Evolutionary conservation across 768 basidiomycete species (phyloP).

Genomic region (Lentinula lateritia): DNA sequence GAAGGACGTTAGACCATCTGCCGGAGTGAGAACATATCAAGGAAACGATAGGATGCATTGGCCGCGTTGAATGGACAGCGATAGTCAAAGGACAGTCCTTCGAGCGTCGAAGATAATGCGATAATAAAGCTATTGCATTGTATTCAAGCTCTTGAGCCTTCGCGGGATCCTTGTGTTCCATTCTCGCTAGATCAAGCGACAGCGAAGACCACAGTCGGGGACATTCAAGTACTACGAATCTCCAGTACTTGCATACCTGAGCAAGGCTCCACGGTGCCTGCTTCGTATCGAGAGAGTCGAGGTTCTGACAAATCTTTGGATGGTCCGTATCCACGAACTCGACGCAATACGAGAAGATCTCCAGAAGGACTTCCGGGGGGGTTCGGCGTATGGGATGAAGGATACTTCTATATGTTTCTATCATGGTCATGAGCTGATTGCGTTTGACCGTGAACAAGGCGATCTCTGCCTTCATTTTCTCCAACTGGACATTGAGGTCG

Average conservation of each 20-base stretch:
- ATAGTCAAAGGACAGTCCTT: slow-evolving; percentile 2
- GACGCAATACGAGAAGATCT: slow-evolving; percentile 1
- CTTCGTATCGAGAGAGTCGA: slow-evolving; percentile 1
- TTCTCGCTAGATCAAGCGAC: not conserved
- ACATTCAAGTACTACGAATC: not conserved
- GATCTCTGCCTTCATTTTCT: not conserved
- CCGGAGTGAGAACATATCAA: not conserved
- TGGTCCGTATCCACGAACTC: not conserved
- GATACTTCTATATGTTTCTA: not conserved
- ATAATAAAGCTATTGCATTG: not conserved
- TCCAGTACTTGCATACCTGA: slow-evolving; percentile 3
- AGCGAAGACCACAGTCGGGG: not conserved
- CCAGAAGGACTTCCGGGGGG: not conserved
- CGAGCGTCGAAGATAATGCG: not conserved
- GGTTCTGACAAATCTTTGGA: not conserved
- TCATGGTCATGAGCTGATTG: not conserved
- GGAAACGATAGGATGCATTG: not conserved
- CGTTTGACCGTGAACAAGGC: not conserved
- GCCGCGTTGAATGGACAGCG: not conserved
- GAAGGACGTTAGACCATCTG: not conserved
- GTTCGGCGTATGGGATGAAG: slow-evolving; percentile 1
- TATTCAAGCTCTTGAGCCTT: not conserved
- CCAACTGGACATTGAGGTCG: not conserved
- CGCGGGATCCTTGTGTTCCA: not conserved
- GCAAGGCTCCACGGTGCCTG: not conserved